These are phyloP conservation scores for Tylopilus sp. DNA, from an alignment of 1,284 basidiomycete species.

Conservation along the genomic window DNA sequence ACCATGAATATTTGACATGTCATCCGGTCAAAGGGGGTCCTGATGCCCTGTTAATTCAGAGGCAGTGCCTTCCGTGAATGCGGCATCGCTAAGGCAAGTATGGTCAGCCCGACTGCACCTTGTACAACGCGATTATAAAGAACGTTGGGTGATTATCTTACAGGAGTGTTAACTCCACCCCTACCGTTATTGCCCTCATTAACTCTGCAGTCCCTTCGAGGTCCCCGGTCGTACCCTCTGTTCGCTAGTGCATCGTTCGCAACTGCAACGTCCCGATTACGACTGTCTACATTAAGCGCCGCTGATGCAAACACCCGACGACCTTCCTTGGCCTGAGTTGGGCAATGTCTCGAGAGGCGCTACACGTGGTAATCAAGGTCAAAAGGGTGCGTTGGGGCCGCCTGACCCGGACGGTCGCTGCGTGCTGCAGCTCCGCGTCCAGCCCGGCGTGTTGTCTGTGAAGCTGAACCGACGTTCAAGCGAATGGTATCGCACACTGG, in stretches of 20 bases:
- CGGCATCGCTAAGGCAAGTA: conserved; percentile 38
- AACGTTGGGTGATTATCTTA: conserved; percentile 36
- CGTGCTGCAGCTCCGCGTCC: conserved; percentile 70
- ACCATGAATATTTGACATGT: conserved; percentile 39
- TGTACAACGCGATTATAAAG: conserved; percentile 38
- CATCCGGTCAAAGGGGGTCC: conserved; percentile 31
- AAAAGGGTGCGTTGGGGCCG: conserved; percentile 69
- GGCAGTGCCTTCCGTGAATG: conserved; percentile 35
- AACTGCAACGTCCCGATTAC: conserved; percentile 4
- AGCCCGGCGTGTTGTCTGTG: conserved; percentile 74
- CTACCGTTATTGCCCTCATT: conserved; percentile 30
- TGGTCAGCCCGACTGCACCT: conserved; percentile 27
- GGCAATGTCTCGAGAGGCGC: conserved; percentile 79
- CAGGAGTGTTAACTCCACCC: conserved; percentile 39
- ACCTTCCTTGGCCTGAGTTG: conserved; percentile 79
- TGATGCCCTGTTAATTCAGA: conserved; percentile 31
- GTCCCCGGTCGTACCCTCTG: conserved; percentile 15
- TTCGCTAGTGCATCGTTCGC: conserved; percentile 4
- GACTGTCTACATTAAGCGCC: conserved; percentile 34
- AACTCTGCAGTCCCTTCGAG: conserved; percentile 19
- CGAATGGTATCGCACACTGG: conserved; percentile 75
- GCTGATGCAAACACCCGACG: conserved; percentile 61
- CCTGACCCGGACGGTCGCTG: conserved; percentile 69
- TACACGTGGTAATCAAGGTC: conserved; percentile 79
- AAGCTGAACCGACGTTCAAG: conserved; percentile 68